These are phyloP conservation scores for Spinacia oleracea DNA, from an alignment of 179 eudicot genomes.

Conservation along the genomic window DNA sequence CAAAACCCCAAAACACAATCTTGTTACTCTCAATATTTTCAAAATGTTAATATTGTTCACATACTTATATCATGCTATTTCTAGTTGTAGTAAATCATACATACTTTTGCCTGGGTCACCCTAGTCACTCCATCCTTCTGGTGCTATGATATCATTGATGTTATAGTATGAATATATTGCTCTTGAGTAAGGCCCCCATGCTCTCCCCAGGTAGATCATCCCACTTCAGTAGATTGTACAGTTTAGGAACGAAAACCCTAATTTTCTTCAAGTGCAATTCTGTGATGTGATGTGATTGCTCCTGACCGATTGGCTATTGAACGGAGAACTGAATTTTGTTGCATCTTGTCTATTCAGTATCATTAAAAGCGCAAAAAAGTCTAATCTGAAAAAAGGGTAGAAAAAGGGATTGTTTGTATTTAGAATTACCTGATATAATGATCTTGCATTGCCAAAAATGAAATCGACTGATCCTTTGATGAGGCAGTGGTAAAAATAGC, in stretches of 20 bases:
- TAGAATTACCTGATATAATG: conserved; percentile 62
- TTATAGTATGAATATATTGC: conserved; percentile 52
- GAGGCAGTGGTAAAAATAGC: conserved; percentile 57
- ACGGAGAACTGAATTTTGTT: conserved; percentile 60
- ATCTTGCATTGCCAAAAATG: conserved; percentile 82
- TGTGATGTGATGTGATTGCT: conserved; percentile 81
- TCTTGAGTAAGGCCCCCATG: conserved; percentile 66
- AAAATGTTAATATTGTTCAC: too few relatives aligned
- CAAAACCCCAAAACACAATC: background rate
- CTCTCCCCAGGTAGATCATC: conserved; percentile 58
- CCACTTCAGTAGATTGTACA: conserved; percentile 67
- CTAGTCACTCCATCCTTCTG: conserved; percentile 66
- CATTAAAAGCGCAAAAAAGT: too few relatives aligned
- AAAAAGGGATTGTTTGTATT: background rate
- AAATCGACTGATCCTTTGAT: conserved; percentile 83
- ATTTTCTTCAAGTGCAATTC: conserved; percentile 48
- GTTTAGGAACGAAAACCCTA: conserved; percentile 75
- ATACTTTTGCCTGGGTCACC: conserved; percentile 40
- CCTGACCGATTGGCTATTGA: conserved; percentile 56
- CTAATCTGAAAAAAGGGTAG: too few relatives aligned
- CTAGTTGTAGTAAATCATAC: too few relatives aligned
- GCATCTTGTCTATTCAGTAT: background rate
- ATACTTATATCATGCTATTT: too few relatives aligned
- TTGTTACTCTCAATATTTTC: background rate
- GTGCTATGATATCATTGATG: conserved; percentile 44